Conservation (phyloP, 1,284 basidiomycete species). For the Trametes sp. region DNA sequence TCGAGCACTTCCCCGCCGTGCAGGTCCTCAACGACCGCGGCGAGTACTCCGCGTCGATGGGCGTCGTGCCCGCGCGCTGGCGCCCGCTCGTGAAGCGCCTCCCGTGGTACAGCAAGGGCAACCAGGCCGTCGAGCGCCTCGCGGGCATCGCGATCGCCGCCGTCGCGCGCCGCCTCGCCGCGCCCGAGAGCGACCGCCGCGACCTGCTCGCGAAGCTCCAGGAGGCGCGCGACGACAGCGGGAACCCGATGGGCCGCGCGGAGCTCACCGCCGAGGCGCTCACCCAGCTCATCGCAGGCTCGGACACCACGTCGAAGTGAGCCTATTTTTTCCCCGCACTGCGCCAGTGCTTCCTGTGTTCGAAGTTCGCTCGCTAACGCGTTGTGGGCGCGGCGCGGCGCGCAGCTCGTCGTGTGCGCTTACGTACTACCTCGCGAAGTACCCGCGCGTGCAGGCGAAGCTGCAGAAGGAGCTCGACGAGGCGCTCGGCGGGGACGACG, state of each 20-base stretch:
- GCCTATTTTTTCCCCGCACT: conserved; percentile 30
- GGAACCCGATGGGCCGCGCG: conserved; percentile 78
- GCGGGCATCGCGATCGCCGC: conserved; percentile 86
- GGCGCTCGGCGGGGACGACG: conserved; percentile 66
- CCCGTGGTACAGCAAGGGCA: conserved; percentile 82
- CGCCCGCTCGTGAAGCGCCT: conserved; percentile 68
- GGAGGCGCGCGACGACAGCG: conserved; percentile 78
- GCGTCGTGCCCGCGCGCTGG: conserved; percentile 77
- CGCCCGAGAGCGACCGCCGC: conserved; percentile 65
- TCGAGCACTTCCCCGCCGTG: conserved; percentile 79
- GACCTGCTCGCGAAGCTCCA: conserved; percentile 87
- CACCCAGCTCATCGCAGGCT: conserved; percentile 87
- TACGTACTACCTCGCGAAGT: conserved; percentile 79
- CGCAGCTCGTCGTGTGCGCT: conserved; percentile 84
- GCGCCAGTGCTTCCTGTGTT: conserved; percentile 4
- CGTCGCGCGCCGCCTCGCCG: conserved; percentile 76
- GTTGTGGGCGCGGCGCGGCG: too few species aligned
- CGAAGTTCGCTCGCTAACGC: too few species aligned
- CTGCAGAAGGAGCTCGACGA: conserved; percentile 86
- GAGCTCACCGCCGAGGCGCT: conserved; percentile 90
- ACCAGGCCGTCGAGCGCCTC: conserved; percentile 74
- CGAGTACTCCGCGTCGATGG: conserved; percentile 87
- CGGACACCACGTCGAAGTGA: conserved; percentile 86
- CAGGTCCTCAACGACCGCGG: conserved; percentile 91
- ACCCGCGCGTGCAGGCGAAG: conserved; percentile 71